Conservation (phyloP, 768 basidiomycete genomes). For the Auricularia heimuer region DNA sequence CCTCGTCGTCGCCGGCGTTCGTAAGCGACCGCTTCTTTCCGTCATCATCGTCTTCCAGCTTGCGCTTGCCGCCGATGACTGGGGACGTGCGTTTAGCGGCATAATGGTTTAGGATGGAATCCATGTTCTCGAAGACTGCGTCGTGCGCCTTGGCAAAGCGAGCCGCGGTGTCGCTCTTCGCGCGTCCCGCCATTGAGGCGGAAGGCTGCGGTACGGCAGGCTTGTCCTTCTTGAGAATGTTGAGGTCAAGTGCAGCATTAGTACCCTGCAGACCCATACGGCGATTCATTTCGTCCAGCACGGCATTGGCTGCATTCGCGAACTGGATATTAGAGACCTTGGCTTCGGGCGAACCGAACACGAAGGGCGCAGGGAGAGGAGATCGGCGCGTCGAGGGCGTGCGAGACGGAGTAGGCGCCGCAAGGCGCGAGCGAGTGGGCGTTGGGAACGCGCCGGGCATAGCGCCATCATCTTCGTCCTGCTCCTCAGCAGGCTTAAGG, state of each 20-base stretch:
- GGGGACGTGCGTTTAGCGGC: conserved; percentile 28
- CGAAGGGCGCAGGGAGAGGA: conserved; percentile 38
- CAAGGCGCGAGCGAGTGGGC: conserved; percentile 13
- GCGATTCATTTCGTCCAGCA: conserved; percentile 76
- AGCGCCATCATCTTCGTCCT: conserved; percentile 20
- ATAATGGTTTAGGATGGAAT: conserved; percentile 53
- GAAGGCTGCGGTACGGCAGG: neutral
- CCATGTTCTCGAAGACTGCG: conserved; percentile 65
- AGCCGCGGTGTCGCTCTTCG: conserved; percentile 1
- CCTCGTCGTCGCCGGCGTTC: conserved; percentile 23
- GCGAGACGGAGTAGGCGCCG: conserved; percentile 15
- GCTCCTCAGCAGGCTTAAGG: conserved; percentile 31
- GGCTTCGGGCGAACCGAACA: conserved; percentile 70
- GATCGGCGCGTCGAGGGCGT: conserved; percentile 17
- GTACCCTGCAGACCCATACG: conserved; percentile 48
- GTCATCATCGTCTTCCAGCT: conserved; percentile 8
- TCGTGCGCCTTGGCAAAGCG: conserved; percentile 52
- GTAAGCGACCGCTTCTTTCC: neutral
- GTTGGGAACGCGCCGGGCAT: conserved; percentile 34
- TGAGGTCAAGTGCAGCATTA: conserved; percentile 35
- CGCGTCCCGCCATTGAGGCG: neutral
- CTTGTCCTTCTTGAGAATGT: conserved; percentile 31
- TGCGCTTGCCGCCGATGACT: conserved; percentile 11
- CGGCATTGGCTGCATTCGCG: conserved; percentile 50
- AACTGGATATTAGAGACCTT: conserved; percentile 60